phyloP scores from a whole-genome alignment of 306 rosid genomes.

The Vachellia collinsii region DNA sequence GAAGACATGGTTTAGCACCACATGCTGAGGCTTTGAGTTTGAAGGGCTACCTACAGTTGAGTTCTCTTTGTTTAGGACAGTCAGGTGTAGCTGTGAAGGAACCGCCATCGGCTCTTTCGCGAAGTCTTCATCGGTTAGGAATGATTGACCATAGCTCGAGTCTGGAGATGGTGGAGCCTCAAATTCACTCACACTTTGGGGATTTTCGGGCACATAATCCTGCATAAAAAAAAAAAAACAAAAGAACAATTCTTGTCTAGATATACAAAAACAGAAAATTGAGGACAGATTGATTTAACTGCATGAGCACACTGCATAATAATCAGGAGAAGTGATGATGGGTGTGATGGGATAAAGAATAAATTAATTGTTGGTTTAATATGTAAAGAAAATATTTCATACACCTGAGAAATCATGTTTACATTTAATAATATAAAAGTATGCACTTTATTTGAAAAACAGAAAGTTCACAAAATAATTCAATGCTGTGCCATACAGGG shows the following conservation, averaged over 20 bases:
- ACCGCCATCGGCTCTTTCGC: conserved; percentile 77
- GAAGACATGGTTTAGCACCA: conserved; percentile 86
- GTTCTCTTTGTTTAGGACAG: conserved; percentile 73
- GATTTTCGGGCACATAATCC: conserved; percentile 84
- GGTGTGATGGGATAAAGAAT: background rate
- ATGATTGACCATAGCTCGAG: conserved; percentile 66
- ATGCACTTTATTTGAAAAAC: conserved; percentile 3
- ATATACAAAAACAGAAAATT: conserved; percentile 4
- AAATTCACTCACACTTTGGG: conserved; percentile 65
- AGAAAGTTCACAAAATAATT: conserved; percentile 4
- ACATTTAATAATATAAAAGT: background rate
- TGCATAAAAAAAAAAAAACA: conserved; percentile 42
- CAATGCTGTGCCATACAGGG: background rate
- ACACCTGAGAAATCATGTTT: conserved; percentile 3
- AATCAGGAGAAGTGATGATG: background rate
- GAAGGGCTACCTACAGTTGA: conserved; percentile 56
- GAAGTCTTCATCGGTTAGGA: conserved; percentile 73
- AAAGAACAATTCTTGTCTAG: background rate
- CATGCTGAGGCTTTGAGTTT: conserved; percentile 79
- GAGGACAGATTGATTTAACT: conserved; percentile 23
- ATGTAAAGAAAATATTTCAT: too few relatives aligned
- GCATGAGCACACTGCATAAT: conserved; percentile 1
- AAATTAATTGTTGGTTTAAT: background rate
- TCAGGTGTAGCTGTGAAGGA: conserved; percentile 77
- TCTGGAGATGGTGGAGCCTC: conserved; percentile 87